phyloP scores from a whole-genome alignment of 2,329 filamentous ascomycete genomes.

The Daldinia sp. region DNA sequence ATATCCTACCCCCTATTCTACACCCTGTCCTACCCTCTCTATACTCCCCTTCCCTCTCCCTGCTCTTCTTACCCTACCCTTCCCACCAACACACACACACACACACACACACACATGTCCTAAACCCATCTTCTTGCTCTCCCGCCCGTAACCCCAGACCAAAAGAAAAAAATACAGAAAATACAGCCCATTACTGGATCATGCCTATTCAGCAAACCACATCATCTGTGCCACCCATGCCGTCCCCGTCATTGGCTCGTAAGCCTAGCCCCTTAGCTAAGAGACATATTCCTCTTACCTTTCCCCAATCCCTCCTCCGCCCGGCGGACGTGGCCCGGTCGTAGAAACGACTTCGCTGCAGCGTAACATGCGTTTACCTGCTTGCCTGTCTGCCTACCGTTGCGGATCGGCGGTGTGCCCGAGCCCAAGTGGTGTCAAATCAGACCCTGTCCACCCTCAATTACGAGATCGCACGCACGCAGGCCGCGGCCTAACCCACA shows the following conservation, averaged over 20 bases:
- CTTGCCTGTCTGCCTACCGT: slow-evolving; percentile 3
- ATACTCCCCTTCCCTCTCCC: too few relatives aligned
- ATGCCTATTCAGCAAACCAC: slow-evolving; percentile 20
- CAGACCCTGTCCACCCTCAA: neutral
- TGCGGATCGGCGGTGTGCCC: slow-evolving; percentile 10
- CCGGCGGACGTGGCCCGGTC: slow-evolving; percentile 14
- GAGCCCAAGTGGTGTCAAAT: neutral
- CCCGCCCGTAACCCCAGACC: too few relatives aligned
- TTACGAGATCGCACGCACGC: neutral
- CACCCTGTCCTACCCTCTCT: neutral
- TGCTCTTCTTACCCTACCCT: too few relatives aligned
- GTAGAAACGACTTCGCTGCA: too few relatives aligned
- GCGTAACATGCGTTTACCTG: too few relatives aligned
- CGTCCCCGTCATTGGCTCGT: slow-evolving; percentile 15
- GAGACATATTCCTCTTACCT: neutral
- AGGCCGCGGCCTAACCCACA: neutral
- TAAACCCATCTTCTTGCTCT: slow-evolving; percentile 12
- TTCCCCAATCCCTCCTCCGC: too few relatives aligned
- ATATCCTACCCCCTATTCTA: neutral
- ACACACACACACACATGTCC: slow-evolving; percentile 18
- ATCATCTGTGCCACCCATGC: slow-evolving; percentile 26
- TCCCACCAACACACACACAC: neutral
- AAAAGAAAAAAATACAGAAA: too few relatives aligned
- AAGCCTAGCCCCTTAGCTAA: slow-evolving; percentile 16
- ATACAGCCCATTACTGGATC: too few relatives aligned